phyloP scores from a whole-genome alignment of 352 stramenopile species.

The Blastocystis sp. region DNA sequence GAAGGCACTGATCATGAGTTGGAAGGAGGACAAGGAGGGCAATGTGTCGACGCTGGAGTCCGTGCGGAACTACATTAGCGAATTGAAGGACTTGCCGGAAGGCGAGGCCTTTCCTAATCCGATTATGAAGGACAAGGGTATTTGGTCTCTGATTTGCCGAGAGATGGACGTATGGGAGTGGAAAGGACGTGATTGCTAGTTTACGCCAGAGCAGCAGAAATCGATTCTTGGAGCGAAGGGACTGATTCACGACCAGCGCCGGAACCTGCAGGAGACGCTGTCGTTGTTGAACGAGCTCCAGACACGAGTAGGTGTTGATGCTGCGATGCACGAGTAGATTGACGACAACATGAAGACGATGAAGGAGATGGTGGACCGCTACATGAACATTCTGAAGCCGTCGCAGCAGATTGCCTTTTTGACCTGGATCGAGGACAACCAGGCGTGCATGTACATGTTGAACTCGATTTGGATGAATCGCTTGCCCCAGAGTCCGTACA shows the following conservation, averaged over 20 bases:
- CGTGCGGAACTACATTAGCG: conserved; percentile 40
- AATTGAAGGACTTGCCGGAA: conserved; percentile 13
- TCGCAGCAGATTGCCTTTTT: conserved; percentile 76
- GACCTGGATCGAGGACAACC: conserved; percentile 76
- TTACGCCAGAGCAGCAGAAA: conserved; percentile 64
- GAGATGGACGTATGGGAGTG: conserved; percentile 47
- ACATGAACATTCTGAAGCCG: conserved; percentile 75
- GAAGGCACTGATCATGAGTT: conserved; percentile 75
- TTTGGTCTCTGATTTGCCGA: conserved; percentile 69
- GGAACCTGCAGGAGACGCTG: conserved; percentile 71
- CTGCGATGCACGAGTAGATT: conserved; percentile 20
- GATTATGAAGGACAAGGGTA: conserved; percentile 25
- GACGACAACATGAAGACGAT: conserved; percentile 75
- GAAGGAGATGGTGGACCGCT: conserved; percentile 75
- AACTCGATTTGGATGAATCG: conserved; percentile 75
- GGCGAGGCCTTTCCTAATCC: conserved; percentile 24
- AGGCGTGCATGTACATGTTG: conserved; percentile 76
- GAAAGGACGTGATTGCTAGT: not conserved
- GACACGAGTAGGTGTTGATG: conserved; percentile 61
- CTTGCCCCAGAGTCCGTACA: not conserved
- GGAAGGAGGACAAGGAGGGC: conserved; percentile 73
- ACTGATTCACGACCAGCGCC: conserved; percentile 66
- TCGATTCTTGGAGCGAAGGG: conserved; percentile 68
- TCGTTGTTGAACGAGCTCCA: conserved; percentile 75
- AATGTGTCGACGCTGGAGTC: conserved; percentile 37